Conservation (phyloP, 2,329 filamentous ascomycete species). For the Paecilomyces variotii region DNA sequence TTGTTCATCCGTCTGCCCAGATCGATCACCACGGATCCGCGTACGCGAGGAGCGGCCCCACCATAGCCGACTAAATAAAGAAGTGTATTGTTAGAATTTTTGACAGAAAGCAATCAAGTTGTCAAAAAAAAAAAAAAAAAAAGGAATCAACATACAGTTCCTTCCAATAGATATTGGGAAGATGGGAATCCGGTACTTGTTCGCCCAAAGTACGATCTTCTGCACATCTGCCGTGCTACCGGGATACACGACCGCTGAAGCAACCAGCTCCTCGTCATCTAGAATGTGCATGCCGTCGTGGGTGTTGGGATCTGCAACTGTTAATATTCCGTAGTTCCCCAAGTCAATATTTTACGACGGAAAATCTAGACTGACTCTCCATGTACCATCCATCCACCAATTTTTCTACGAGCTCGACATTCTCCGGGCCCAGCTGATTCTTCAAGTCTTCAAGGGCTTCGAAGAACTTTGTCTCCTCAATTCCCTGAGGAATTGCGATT, state of each 20-base stretch:
- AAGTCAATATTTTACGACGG: background rate
- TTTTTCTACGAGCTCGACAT: slow-evolving; percentile 37
- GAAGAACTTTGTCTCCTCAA: slow-evolving; percentile 28
- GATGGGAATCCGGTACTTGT: slow-evolving; percentile 24
- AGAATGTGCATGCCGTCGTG: slow-evolving; percentile 6
- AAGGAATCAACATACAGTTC: slow-evolving; percentile 24
- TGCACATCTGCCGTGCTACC: slow-evolving; percentile 8
- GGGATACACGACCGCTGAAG: slow-evolving; percentile 5
- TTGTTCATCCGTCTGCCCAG: slow-evolving; percentile 35
- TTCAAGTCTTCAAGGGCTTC: slow-evolving; percentile 30
- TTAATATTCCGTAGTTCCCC: background rate
- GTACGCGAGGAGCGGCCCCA: slow-evolving; percentile 36
- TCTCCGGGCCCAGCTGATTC: slow-evolving; percentile 25
- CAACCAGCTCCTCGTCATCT: slow-evolving; percentile 6
- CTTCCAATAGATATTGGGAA: slow-evolving; percentile 33
- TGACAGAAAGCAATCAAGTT: background rate
- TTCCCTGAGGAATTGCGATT: slow-evolving; percentile 28
- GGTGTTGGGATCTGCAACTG: slow-evolving; percentile 7
- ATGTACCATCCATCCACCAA: slow-evolving; percentile 32
- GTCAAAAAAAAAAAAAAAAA: background rate
- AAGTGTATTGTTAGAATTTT: background rate
- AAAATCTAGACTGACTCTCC: background rate
- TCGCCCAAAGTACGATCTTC: slow-evolving; percentile 12
- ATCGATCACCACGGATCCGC: slow-evolving; percentile 37
- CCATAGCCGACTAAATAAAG: slow-evolving; percentile 30